Evolutionary conservation across 495 filamentous ascomycete species (phyloP), one percentile per base, ranked within the genome.

Genomic region (Rhypophila decipiens): DNA sequence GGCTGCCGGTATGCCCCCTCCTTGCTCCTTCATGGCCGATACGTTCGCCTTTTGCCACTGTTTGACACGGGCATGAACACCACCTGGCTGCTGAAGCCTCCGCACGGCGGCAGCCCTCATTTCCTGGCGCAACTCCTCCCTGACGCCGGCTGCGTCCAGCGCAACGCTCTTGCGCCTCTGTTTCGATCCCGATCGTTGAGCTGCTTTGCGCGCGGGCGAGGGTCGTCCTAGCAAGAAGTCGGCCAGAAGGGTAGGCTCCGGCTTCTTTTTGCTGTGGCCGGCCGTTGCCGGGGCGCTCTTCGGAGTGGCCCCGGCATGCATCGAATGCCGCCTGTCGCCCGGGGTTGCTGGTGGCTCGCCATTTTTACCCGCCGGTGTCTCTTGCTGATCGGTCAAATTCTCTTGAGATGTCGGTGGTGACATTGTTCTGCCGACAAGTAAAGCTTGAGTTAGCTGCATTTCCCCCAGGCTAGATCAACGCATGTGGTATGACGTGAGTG

Each of bases 1-100:
- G 8, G 72, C 64, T 15, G 66, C 57, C 4, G 65, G 66, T 13
- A 53, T 49, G 9, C 58, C 60, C 9, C 60, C 60, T 10, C 56
- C 59, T 21, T 64, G 52, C 4, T 51, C 51, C 39, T 69, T 66
- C 51, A 71, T 70, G 46, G 78, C 76, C 13, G 72, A 73, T 62
- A 58, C 82, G 72, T 58, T 86, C 65, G 56, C 73, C 75, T 77
- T 88, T 52, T 90, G 86, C 86, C 86, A 90, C 67, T 79, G 74
- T 39, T 83, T 83, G 15, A 90, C 82, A 51, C 84, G 73, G 29
- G 84, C 79, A 40, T 77, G 74, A 9, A 88, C 86, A 9, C 69
- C 69, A 1, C 69, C 68, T 0, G 75, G 75, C 27, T 64, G 67
- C 50, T 72, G 72, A 5, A 78, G 45, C 43, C 67, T 67, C 44